These are phyloP conservation scores for Neoarthrinium moseri DNA, from an alignment of 2,329 filamentous ascomycete genomes.

Conservation along the genomic window DNA sequence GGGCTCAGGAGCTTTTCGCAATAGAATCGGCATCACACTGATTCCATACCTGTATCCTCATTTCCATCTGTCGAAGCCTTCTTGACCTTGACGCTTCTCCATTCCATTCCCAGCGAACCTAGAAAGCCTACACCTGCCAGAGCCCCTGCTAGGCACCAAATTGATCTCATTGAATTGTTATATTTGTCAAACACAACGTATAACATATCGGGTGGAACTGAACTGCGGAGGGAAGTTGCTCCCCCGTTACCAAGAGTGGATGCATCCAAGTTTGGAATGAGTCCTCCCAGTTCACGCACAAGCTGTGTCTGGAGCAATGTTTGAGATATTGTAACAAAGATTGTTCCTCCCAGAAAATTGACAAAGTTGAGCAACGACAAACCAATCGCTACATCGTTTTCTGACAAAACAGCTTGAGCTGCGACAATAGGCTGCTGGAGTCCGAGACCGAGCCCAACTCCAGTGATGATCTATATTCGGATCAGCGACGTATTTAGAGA, in stretches of 20 bases:
- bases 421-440: neutral
- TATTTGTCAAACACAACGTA: neutral
- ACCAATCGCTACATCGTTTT: neutral
- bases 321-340: neutral
- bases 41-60: too few species aligned
- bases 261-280: neutral
- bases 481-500: neutral
- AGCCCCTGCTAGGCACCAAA: neutral
- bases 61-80: neutral
- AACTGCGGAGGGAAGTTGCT: neutral
- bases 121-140: neutral
- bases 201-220: neutral
- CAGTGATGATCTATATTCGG: neutral
- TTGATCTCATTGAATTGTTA: neutral
- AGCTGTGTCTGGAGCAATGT: neutral
- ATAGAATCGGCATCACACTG: too few species aligned
- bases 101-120: neutral
- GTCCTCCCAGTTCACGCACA: neutral
- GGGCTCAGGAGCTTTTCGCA: too few species aligned
- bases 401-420: neutral
- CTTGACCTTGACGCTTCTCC: neutral
- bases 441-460: neutral
- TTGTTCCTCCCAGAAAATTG: neutral
- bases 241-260: neutral
- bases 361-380: neutral